Base-by-base conservation (phyloP, 2,329 filamentous ascomycete genomes). In the Escovopsis sp. region DNA sequence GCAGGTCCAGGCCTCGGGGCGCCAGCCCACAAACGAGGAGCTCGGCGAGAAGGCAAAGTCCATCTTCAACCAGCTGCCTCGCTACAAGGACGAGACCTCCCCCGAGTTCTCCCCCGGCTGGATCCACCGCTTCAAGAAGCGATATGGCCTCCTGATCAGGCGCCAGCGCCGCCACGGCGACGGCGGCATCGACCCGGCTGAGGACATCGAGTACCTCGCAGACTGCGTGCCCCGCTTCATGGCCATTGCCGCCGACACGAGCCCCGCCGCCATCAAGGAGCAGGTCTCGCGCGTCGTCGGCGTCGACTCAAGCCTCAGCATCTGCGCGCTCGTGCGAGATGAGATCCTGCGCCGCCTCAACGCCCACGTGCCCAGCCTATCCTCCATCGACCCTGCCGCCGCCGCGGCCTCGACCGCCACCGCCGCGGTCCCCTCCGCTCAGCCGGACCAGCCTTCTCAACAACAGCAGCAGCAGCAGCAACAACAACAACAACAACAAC, bases 41-140 rank as follows among this genome's bases (percentile, higher is more conserved):
- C 63, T 78, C 3, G 72, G 71, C 46, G 73, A 77, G 30, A 77
- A 77, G 60, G 74, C 74, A 35, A 77, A 76, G 54, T 53, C 59
- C 43, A 74, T 78, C 49, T 78, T 77, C 54, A 60, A 60, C 35
- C 68, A 73, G 50, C 61, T 78, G 25, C 72, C 73, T 13, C 70
- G 72, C 14, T 77, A 78, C 56, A 74, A 72, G 53, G 73, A 73
- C 48, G 72, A 77, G 53, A 57, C 58, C n/a, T 61, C 73, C 2
- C 74, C 74, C 37, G 74, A 78, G 55, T 78, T 78, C 54, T 76
- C 72, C 0, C 74, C 74, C 0, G 74, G 74, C 34, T 78, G 74
- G 74, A 77, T 78, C 44, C 74, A 78, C 50, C 67, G 74, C 31
- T 78, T 78, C 60, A 78, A 78, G 59, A 77, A 76, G 54, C 67